These are phyloP conservation scores for Sclerotinia sclerotiorum DNA, from an alignment of 2,329 filamentous ascomycete genomes.

Conservation along the genomic window DNA sequence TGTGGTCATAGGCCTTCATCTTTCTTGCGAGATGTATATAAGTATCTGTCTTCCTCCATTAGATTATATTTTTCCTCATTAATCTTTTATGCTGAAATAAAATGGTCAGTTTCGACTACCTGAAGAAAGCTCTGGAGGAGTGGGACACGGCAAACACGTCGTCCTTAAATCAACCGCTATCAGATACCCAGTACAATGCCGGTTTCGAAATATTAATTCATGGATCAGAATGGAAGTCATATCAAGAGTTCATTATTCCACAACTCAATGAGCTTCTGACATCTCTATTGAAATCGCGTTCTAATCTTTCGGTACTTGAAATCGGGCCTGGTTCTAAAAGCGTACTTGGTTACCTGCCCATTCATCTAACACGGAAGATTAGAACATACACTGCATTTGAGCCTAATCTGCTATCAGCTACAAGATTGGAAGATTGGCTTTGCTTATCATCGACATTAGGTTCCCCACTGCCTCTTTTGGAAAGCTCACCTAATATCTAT, in stretches of 20 bases:
- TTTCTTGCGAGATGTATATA: neutral
- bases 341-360: conserved; percentile 52
- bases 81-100: conserved; percentile 12
- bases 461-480: conserved; percentile 46
- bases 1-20: neutral
- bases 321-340: conserved; percentile 59
- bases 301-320: conserved; percentile 54
- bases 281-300: conserved; percentile 45
- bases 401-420: conserved; percentile 43
- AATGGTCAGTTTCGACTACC: conserved; percentile 29
- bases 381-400: conserved; percentile 53
- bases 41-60: neutral
- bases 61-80: too few species aligned
- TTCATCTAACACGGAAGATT: conserved; percentile 45
- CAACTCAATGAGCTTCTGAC: conserved; percentile 30
- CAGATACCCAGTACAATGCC: conserved; percentile 29
- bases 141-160: conserved; percentile 20
- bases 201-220: conserved; percentile 30
- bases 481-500: conserved; percentile 44
- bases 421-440: conserved; percentile 47
- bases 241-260: conserved; percentile 35
- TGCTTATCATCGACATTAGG: conserved; percentile 33
- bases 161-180: conserved; percentile 27
- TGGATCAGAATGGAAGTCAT: conserved; percentile 31
- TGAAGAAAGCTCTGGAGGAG: conserved; percentile 30